Evolutionary conservation across 768 basidiomycete genomes (phyloP).

Genomic region (Collybia nuda): DNA sequence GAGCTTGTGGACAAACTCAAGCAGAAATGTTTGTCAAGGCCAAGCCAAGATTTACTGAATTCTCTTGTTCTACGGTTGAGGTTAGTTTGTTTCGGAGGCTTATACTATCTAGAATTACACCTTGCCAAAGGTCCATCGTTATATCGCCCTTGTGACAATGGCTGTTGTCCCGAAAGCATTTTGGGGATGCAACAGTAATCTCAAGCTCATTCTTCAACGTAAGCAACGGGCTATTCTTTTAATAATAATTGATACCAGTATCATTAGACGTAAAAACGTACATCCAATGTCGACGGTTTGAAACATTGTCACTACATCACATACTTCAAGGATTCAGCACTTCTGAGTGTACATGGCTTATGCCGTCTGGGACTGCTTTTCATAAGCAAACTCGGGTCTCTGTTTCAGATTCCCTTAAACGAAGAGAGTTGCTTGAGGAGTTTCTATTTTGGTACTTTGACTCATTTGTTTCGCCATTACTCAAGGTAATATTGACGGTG

Average conservation of each 20-base stretch:
- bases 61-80: slow-evolving; percentile 63
- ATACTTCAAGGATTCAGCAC: slow-evolving; percentile 76
- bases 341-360: slow-evolving; percentile 80
- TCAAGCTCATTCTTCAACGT: slow-evolving; percentile 58
- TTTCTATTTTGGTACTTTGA: slow-evolving; percentile 96
- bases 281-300: slow-evolving; percentile 75
- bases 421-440: slow-evolving; percentile 80
- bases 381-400: slow-evolving; percentile 47
- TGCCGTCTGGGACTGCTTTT: slow-evolving; percentile 38
- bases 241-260: neutral
- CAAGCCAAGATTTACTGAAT: slow-evolving; percentile 83
- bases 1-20: slow-evolving; percentile 45
- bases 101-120: neutral
- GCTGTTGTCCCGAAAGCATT: slow-evolving; percentile 70
- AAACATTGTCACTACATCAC: slow-evolving; percentile 73
- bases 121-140: slow-evolving; percentile 62
- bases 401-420: slow-evolving; percentile 70
- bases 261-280: slow-evolving; percentile 69
- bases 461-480: slow-evolving; percentile 73
- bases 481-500: slow-evolving; percentile 55
- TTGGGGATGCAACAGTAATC: slow-evolving; percentile 77
- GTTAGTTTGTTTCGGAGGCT: slow-evolving; percentile 31
- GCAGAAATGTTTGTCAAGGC: slow-evolving; percentile 39
- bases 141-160: slow-evolving; percentile 60
- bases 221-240: slow-evolving; percentile 17